These are phyloP conservation scores for Celoporthe dispersa DNA, from an alignment of 2,329 filamentous ascomycete genomes.

Conservation along the genomic window DNA sequence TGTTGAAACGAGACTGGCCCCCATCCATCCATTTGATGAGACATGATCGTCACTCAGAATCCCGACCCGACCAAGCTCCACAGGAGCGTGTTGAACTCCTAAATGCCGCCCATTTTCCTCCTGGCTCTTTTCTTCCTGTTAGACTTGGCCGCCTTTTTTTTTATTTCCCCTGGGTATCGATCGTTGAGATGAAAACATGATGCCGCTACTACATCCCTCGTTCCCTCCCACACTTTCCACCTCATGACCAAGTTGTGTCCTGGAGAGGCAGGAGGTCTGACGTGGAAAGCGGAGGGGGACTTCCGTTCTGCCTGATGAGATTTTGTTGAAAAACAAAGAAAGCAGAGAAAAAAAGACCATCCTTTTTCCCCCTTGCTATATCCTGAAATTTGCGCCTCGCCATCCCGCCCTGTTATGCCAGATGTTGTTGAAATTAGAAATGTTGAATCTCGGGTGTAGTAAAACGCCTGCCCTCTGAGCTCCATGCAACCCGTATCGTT, in stretches of 20 bases:
- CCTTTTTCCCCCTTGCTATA: background rate
- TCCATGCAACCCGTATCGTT: conserved; percentile 42
- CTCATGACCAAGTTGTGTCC: background rate
- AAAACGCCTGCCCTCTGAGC: conserved; percentile 34
- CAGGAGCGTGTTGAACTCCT: conserved; percentile 17
- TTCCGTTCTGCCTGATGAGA: background rate
- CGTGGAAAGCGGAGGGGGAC: background rate
- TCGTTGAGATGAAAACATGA: conserved; percentile 36
- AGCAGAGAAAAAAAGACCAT: background rate
- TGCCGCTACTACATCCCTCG: conserved; percentile 3
- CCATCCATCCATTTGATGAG: background rate
- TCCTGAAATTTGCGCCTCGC: background rate
- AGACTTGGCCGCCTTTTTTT: background rate
- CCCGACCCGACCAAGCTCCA: conserved; percentile 1
- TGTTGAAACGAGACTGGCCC: conserved; percentile 26
- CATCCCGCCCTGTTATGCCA: background rate
- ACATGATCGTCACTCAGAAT: background rate
- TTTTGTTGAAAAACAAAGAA: conserved; percentile 14
- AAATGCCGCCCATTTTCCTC: conserved; percentile 33
- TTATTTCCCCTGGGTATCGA: conserved; percentile 26
- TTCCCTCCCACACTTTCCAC: no score
- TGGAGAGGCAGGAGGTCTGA: background rate
- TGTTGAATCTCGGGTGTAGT: conserved; percentile 30
- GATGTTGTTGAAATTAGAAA: conserved; percentile 38
- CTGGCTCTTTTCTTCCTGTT: conserved; percentile 27